A percentile compares a stretch with the other conserved stretches of the same genome.
Conservation (phyloP, 2,329 filamentous ascomycete genomes). For the Trichophyton mentagrophytes region DNA sequence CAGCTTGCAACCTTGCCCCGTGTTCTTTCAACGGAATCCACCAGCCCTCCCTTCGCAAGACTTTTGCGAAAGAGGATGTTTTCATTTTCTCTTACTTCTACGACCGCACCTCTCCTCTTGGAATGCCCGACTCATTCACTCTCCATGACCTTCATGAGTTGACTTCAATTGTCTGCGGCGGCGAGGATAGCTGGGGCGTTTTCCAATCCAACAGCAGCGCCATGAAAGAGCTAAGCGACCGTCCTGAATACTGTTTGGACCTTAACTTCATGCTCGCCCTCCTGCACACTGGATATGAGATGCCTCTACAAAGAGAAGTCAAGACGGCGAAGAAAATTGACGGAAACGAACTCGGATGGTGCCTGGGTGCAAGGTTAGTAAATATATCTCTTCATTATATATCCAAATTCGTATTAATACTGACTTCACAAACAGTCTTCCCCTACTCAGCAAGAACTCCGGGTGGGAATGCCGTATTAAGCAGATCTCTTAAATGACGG, state of each 20-base stretch:
- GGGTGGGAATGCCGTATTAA: conserved; percentile 84
- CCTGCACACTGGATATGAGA: conserved; percentile 90
- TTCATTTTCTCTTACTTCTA: conserved; percentile 98
- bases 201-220: conserved; percentile 68
- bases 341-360: conserved; percentile 94
- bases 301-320: conserved; percentile 91
- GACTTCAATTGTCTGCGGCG: conserved; percentile 70
- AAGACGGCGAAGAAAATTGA: conserved; percentile 99
- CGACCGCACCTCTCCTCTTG: conserved; percentile 82
- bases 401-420: conserved; percentile 16
- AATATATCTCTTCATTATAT: neutral
- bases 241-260: conserved; percentile 87
- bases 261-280: conserved; percentile 92
- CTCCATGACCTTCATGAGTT: conserved; percentile 80
- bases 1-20: conserved; percentile 67
- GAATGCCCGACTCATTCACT: conserved; percentile 97
- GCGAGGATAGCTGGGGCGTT: conserved; percentile 62
- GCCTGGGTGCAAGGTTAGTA: conserved; percentile 79
- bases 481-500: conserved; percentile 47
- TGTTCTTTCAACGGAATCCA: conserved; percentile 98
- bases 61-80: conserved; percentile 78
- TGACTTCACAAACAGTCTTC: conserved; percentile 47
- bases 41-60: conserved; percentile 83
- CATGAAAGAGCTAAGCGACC: conserved; percentile 62
- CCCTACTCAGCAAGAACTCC: conserved; percentile 64